These are phyloP conservation scores for Cercospora sp. DNA, from an alignment of 2,329 filamentous ascomycete genomes.

Conservation along the genomic window DNA sequence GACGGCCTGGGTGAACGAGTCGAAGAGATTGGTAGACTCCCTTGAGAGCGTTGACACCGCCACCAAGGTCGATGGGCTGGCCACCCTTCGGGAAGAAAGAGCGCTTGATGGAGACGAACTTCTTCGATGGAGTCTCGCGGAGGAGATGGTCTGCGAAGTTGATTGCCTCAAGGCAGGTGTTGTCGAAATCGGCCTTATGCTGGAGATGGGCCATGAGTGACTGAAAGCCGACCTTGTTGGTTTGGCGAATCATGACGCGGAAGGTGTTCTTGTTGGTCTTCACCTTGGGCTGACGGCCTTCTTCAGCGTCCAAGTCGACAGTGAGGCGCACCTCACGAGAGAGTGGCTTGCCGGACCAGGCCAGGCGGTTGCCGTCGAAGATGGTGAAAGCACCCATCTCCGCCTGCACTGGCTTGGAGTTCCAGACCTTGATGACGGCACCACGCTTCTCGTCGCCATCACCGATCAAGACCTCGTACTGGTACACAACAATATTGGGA, in stretches of 20 bases:
- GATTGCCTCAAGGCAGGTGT: conserved; percentile 72
- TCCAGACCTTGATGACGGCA: conserved; percentile 76
- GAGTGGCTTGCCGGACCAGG: conserved; percentile 63
- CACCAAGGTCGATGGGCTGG: conserved; percentile 56
- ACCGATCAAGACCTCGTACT: conserved; percentile 75
- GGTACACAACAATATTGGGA: conserved; percentile 65
- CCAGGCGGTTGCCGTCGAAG: conserved; percentile 80
- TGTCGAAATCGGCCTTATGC: conserved; percentile 61
- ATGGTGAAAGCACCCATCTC: conserved; percentile 63
- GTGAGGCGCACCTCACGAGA: conserved; percentile 45
- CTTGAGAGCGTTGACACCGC: conserved; percentile 75
- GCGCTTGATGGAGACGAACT: conserved; percentile 71
- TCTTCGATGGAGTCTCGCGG: conserved; percentile 71
- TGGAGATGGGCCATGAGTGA: conserved; percentile 67
- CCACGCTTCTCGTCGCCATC: conserved; percentile 63
- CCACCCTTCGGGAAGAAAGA: conserved; percentile 71
- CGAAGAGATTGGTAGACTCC: conserved; percentile 86
- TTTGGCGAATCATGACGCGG: conserved; percentile 62
- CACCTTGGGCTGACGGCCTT: conserved; percentile 44
- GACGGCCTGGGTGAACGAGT: conserved; percentile 58
- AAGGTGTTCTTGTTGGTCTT: conserved; percentile 51
- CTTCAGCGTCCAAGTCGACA: conserved; percentile 73
- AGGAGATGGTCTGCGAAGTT: conserved; percentile 91
- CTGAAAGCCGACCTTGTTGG: conserved; percentile 67
- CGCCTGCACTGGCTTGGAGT: conserved; percentile 60